A percentile compares a stretch with the other conserved stretches of the same genome.
These are phyloP conservation scores for Athelia psychrophila DNA, from an alignment of 1,284 basidiomycete species.

Conservation along the genomic window DNA sequence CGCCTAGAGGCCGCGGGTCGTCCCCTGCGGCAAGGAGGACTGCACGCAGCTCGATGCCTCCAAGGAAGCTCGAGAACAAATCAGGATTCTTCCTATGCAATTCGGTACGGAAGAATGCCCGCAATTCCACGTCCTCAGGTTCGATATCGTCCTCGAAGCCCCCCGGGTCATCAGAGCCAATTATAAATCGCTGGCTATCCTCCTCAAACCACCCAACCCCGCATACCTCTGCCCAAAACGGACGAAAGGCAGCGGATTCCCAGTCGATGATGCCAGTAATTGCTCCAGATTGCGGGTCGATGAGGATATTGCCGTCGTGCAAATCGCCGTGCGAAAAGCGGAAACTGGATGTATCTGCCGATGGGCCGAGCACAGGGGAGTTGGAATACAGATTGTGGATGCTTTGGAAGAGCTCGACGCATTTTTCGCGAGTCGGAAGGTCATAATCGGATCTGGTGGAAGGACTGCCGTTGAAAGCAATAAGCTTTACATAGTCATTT, in stretches of 20 bases:
- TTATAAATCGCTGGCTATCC: background rate
- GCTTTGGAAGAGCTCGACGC: background rate
- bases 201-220: background rate
- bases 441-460: background rate
- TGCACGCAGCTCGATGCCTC: background rate
- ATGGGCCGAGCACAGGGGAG: background rate
- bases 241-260: background rate
- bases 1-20: background rate
- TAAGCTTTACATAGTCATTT: background rate
- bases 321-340: background rate
- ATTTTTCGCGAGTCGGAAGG: background rate
- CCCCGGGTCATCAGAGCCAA: background rate
- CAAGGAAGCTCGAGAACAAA: background rate
- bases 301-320: conserved; percentile 1
- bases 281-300: background rate
- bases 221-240: background rate
- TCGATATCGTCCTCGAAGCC: background rate
- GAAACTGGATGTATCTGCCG: background rate
- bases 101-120: background rate
- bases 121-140: background rate
- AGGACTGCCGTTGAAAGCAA: background rate
- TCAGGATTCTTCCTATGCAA: background rate
- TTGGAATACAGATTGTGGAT: background rate
- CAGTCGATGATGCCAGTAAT: conserved; percentile 2
- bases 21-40: background rate